phyloP scores from a whole-genome alignment of 495 filamentous ascomycete species.

The Sphaerosporella brunnea region DNA sequence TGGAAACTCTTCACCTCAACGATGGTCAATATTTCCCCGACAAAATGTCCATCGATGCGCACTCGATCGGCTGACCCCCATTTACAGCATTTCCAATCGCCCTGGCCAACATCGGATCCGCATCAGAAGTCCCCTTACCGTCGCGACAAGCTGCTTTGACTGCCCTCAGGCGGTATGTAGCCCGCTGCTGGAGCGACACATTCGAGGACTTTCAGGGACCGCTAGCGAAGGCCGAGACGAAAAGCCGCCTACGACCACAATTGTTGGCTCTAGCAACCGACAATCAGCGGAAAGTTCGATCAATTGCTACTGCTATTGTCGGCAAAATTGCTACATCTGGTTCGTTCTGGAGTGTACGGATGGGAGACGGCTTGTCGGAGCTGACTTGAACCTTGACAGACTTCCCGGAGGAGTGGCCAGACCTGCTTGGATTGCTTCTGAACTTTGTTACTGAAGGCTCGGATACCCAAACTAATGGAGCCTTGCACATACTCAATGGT shows the following conservation, averaged over 20 bases:
- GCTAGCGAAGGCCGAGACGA: slow-evolving; percentile 44
- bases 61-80: slow-evolving; percentile 1
- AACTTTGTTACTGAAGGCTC: slow-evolving; percentile 53
- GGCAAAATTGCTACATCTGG: slow-evolving; percentile 69
- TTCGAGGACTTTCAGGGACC: slow-evolving; percentile 46
- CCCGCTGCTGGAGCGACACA: slow-evolving; percentile 50
- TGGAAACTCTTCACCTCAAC: slow-evolving; percentile 17
- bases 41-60: neutral
- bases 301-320: slow-evolving; percentile 69
- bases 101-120: slow-evolving; percentile 59
- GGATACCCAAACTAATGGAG: slow-evolving; percentile 68
- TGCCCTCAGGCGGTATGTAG: slow-evolving; percentile 62
- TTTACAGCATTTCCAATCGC: slow-evolving; percentile 50
- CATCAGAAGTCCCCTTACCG: slow-evolving; percentile 47
- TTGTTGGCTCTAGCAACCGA: slow-evolving; percentile 67
- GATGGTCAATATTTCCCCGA: slow-evolving; percentile 16
- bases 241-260: slow-evolving; percentile 48
- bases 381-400: slow-evolving; percentile 33
- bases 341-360: slow-evolving; percentile 6
- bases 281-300: slow-evolving; percentile 68
- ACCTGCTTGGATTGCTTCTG: slow-evolving; percentile 62
- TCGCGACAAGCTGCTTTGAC: slow-evolving; percentile 71
- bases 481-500: slow-evolving; percentile 34
- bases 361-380: neutral
- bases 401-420: slow-evolving; percentile 86